phyloP scores from a whole-genome alignment of 2,329 filamentous ascomycete species.

The Delphinella strobiligena region DNA sequence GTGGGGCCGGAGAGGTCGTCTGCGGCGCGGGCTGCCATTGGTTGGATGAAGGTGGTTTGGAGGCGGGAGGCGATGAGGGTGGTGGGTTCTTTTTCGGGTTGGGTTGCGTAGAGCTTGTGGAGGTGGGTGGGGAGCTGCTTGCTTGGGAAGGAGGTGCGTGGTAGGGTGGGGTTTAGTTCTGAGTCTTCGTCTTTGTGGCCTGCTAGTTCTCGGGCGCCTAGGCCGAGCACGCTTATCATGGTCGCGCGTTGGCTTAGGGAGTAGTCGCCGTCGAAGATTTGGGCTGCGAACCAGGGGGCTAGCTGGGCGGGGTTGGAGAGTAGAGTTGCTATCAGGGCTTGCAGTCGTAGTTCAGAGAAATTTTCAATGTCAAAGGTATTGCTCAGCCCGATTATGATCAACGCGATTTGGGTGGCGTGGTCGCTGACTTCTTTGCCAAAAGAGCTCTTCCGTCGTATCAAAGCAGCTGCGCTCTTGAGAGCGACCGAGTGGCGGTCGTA shows the following conservation, averaged over 20 bases:
- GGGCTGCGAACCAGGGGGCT: constrained; percentile 71
- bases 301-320: constrained; percentile 64
- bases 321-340: constrained; percentile 72
- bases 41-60: constrained; percentile 62
- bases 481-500: constrained; percentile 76
- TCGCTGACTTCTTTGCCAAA: constrained; percentile 82
- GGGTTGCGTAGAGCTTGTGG: constrained; percentile 53
- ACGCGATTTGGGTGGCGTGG: constrained; percentile 69
- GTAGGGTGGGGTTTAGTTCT: constrained; percentile 26
- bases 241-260: constrained; percentile 74
- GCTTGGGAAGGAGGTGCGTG: constrained; percentile 53
- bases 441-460: constrained; percentile 79
- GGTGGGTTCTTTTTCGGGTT: constrained; percentile 2
- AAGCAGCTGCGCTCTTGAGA: constrained; percentile 58
- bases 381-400: constrained; percentile 64
- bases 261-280: constrained; percentile 86
- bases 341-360: constrained; percentile 63
- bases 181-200: constrained; percentile 53
- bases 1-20: constrained; percentile 70
- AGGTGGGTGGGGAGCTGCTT: constrained; percentile 65
- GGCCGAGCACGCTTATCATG: constrained; percentile 68
- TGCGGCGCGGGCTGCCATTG: constrained; percentile 69
- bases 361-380: constrained; percentile 73
- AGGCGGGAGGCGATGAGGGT: constrained; percentile 50
- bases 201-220: constrained; percentile 73